phyloP scores from a whole-genome alignment of 805 yeast genomes.

The Wickerhamiella parazyma region DNA sequence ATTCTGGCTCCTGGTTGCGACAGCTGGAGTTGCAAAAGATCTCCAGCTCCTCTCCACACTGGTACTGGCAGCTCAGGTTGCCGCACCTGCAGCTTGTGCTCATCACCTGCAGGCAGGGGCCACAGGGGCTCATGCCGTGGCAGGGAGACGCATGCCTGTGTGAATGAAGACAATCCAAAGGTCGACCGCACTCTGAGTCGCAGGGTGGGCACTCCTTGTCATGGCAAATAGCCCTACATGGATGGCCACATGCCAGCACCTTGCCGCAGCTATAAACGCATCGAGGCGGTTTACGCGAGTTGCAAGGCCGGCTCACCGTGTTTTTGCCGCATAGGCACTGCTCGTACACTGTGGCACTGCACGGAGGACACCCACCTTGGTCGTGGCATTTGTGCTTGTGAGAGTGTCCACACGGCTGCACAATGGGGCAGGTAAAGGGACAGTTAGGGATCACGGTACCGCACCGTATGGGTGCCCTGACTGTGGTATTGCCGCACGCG shows the following conservation, averaged over 20 bases:
- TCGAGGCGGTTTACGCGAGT: conserved; percentile 41
- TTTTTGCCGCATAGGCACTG: conserved; percentile 49
- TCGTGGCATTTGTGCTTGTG: conserved; percentile 19
- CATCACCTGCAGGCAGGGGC: conserved; percentile 38
- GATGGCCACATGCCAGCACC: conserved; percentile 36
- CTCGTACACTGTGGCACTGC: conserved; percentile 31
- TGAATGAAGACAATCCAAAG: conserved; percentile 36
- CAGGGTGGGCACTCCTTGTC: conserved; percentile 50
- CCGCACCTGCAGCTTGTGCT: conserved; percentile 53
- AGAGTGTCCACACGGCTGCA: conserved; percentile 23
- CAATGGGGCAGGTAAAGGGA: conserved; percentile 17
- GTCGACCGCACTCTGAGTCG: conserved; percentile 40
- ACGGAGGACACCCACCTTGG: conserved; percentile 13
- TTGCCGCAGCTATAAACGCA: conserved; percentile 52
- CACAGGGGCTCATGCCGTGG: conserved; percentile 36
- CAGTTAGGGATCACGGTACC: conserved; percentile 23
- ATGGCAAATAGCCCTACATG: conserved; percentile 43
- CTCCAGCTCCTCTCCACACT: conserved; percentile 40
- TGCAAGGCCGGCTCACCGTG: conserved; percentile 46
- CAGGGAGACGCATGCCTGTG: conserved; percentile 53
- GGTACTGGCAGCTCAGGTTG: conserved; percentile 32
- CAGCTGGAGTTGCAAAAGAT: conserved; percentile 47
- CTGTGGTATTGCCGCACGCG: conserved; percentile 22
- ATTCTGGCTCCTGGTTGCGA: conserved; percentile 24
- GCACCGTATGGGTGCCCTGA: conserved; percentile 25